Percentiles rank a stretch among this genome's conserved stretches.
These are phyloP conservation scores for Melampsora americana DNA, from an alignment of 1,284 basidiomycete species.

Conservation along the genomic window DNA sequence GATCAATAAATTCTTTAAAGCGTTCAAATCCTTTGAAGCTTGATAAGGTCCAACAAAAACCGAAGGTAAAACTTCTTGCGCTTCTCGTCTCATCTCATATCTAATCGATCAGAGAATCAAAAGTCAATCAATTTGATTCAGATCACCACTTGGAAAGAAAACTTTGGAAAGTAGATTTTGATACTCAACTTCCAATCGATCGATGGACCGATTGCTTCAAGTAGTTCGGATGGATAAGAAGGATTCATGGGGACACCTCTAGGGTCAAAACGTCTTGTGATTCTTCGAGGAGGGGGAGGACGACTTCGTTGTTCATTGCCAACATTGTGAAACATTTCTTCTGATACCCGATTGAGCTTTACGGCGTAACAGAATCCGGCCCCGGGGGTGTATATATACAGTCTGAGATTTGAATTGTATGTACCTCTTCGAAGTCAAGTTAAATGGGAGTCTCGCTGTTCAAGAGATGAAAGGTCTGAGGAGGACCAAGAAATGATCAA, in stretches of 20 bases:
- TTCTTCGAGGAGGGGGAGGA: no score
- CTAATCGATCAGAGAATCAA: constrained; percentile 55
- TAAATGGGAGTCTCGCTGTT: no score
- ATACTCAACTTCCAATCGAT: constrained; percentile 26
- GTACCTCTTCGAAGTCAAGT: no score
- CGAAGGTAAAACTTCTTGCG: constrained; percentile 82
- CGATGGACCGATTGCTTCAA: constrained; percentile 17
- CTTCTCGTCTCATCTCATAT: constrained; percentile 90
- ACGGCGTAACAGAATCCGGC: no score
- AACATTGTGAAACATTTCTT: no score
- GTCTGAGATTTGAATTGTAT: no score
- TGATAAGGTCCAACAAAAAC: constrained; percentile 83
- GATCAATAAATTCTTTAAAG: constrained; percentile 65
- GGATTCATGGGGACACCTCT: neutral
- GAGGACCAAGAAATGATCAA: no score
- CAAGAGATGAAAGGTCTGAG: no score
- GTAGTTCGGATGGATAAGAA: constrained; percentile 1
- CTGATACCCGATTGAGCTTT: no score
- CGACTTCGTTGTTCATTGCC: no score
- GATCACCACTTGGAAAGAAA: neutral
- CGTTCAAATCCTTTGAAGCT: constrained; percentile 72
- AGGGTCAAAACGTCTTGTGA: no score
- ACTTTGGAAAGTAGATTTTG: neutral
- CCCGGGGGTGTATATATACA: no score
- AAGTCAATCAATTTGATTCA: neutral